Evolutionary conservation across 306 rosid genomes (phyloP).

Genomic region (Casuarina glauca): DNA sequence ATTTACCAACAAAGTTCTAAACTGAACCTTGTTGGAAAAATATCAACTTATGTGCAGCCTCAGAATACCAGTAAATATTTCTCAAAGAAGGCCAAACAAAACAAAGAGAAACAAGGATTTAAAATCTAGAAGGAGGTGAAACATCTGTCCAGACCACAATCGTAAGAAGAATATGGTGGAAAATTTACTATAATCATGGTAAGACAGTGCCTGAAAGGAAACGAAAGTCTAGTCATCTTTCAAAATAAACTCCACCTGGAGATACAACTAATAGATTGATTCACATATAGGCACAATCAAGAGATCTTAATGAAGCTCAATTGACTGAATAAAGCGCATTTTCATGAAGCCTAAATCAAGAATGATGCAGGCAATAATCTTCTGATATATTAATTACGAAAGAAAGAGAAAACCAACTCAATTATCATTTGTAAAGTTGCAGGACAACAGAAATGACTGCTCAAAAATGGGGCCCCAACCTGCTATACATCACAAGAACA

Average conservation of each 20-base stretch:
- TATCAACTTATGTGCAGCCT: neutral
- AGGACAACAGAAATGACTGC: neutral
- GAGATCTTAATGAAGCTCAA: neutral
- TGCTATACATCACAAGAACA: neutral
- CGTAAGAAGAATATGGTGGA: neutral
- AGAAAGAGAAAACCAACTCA: neutral
- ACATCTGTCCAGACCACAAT: neutral
- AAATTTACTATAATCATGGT: neutral
- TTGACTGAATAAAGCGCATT: neutral
- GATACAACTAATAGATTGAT: neutral
- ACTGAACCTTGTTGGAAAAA: neutral
- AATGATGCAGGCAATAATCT: neutral
- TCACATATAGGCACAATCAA: neutral
- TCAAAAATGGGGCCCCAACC: neutral
- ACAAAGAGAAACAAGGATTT: neutral
- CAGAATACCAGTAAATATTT: neutral
- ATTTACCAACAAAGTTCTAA: too few relatives aligned
- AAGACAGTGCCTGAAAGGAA: neutral
- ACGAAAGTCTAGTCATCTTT: neutral
- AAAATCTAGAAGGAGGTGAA: neutral
- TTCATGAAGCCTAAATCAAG: neutral
- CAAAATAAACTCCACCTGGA: neutral
- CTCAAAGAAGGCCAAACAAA: neutral
- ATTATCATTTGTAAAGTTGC: slow-evolving; percentile 1
- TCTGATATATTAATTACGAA: neutral